Conservation (phyloP, 441 rosid genomes). For the Brassica balearica region DNA sequence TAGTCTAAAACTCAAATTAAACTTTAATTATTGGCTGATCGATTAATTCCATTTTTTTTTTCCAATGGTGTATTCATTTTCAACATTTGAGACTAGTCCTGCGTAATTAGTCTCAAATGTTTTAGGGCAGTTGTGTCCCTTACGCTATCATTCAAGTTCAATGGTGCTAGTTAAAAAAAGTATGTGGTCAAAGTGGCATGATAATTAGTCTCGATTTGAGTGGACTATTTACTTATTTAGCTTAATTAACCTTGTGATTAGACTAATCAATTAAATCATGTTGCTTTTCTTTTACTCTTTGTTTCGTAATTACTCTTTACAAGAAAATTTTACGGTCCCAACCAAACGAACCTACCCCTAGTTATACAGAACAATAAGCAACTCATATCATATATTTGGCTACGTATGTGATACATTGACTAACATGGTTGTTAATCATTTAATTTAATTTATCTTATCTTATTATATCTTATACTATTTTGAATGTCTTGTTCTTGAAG, state of each 20-base stretch:
- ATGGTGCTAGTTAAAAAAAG: conserved; percentile 9
- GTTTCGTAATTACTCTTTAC: background rate
- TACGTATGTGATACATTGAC: conserved; percentile 34
- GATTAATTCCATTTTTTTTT: background rate
- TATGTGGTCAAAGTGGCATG: background rate
- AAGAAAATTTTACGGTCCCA: conserved; percentile 25
- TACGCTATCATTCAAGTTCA: background rate
- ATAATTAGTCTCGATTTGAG: conserved; percentile 4
- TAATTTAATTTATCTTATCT: background rate
- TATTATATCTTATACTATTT: conserved; percentile 19
- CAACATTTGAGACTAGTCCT: background rate
- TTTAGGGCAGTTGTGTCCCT: background rate
- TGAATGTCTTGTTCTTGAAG: conserved; percentile 15
- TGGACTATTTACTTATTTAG: background rate
- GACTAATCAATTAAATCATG: conserved; percentile 25
- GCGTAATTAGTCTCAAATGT: conserved; percentile 11
- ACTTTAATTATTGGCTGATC: conserved; percentile 27
- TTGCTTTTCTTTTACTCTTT: conserved; percentile 40
- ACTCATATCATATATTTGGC: conserved; percentile 30
- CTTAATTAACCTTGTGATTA: conserved; percentile 21
- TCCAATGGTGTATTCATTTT: background rate
- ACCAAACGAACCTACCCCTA: conserved; percentile 35
- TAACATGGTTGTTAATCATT: conserved; percentile 20
- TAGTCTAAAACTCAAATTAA: conserved; percentile 27
- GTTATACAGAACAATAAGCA: conserved; percentile 42